Evolutionary conservation across 108 stramenopile species (phyloP).

Genomic region (Skeletonema potamos): DNA sequence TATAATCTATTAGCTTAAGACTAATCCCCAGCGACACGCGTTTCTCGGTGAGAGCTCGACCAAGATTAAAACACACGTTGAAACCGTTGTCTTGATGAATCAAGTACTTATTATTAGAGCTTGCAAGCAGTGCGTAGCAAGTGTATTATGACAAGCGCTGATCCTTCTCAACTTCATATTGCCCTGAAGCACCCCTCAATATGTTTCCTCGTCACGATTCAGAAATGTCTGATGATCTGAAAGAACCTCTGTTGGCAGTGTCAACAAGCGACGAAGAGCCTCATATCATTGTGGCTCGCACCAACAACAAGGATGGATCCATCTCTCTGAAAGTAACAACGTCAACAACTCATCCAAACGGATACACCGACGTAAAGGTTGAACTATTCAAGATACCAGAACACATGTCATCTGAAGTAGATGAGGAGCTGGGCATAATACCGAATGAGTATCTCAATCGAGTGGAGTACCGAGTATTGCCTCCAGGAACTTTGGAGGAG

Average conservation of each 20-base stretch:
- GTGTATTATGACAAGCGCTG: too few relatives aligned
- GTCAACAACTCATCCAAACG: conserved; percentile 9
- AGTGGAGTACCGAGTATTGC: conserved; percentile 15
- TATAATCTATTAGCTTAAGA: too few relatives aligned
- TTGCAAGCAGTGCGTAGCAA: too few relatives aligned
- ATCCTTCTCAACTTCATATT: too few relatives aligned
- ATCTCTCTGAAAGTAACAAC: conserved; percentile 12
- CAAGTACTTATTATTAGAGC: too few relatives aligned
- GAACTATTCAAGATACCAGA: conserved; percentile 10
- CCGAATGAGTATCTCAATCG: conserved; percentile 12
- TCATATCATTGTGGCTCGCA: neutral
- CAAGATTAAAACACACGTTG: too few relatives aligned
- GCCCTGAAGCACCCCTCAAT: too few relatives aligned
- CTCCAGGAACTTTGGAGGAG: conserved; percentile 5
- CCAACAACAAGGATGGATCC: conserved; percentile 11
- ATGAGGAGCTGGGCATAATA: conserved; percentile 1
- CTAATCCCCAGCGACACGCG: too few relatives aligned
- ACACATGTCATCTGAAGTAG: neutral
- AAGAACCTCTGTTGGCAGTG: neutral
- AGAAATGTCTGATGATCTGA: neutral
- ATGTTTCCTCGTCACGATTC: neutral
- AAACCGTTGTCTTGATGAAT: too few relatives aligned
- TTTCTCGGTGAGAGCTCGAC: too few relatives aligned
- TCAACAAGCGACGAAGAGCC: neutral
- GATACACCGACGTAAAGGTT: conserved; percentile 9